Evolutionary conservation across 1,284 basidiomycete species (phyloP).

Genomic region (Sporisorium sorghi): DNA sequence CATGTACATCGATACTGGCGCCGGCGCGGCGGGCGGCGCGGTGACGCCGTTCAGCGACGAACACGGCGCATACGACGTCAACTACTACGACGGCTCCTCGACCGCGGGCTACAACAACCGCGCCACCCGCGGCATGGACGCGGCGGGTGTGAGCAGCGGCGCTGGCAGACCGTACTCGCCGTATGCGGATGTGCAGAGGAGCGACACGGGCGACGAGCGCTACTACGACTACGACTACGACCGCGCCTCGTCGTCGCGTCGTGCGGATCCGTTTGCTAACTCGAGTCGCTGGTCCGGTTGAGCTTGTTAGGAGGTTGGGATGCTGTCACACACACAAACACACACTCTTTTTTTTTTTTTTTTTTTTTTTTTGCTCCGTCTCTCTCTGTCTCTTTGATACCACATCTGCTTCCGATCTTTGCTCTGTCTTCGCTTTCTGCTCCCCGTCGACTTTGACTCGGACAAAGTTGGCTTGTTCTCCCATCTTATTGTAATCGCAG

Average conservation of each 20-base stretch:
- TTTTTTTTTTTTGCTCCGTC: not conserved
- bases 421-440: slow-evolving; percentile 16
- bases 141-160: slow-evolving; percentile 18
- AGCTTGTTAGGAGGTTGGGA: not conserved
- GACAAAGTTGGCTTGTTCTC: not conserved
- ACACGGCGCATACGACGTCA: slow-evolving; percentile 46
- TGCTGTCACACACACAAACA: no score
- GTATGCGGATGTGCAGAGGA: slow-evolving; percentile 46
- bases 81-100: slow-evolving; percentile 51
- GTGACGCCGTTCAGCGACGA: slow-evolving; percentile 41
- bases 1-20: slow-evolving; percentile 31
- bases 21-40: slow-evolving; percentile 8
- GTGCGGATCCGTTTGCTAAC: slow-evolving; percentile 34
- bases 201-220: slow-evolving; percentile 5
- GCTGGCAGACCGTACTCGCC: slow-evolving; percentile 42
- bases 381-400: slow-evolving; percentile 17
- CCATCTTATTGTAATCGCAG: slow-evolving; percentile 12
- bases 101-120: slow-evolving; percentile 41
- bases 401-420: slow-evolving; percentile 11
- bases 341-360: slow-evolving; percentile 7
- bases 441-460: not conserved
- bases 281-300: slow-evolving; percentile 33
- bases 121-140: slow-evolving; percentile 45
- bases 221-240: slow-evolving; percentile 38
- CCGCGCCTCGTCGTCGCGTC: slow-evolving; percentile 15